Evolutionary conservation across 106 monocot genomes (phyloP).

Genomic region (Dendrobium officinale): DNA sequence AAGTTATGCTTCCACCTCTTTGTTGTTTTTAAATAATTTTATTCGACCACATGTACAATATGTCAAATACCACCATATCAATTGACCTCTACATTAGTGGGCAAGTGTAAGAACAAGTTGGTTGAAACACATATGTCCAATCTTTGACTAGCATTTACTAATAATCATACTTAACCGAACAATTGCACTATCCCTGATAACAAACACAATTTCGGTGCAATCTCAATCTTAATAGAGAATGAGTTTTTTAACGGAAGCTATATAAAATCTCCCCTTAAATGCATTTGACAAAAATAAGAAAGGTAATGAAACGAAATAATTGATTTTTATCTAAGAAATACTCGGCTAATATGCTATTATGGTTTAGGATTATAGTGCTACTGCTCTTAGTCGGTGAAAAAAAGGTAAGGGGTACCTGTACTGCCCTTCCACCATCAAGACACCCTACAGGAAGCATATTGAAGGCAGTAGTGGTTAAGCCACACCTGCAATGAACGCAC

Average conservation of each 20-base stretch:
- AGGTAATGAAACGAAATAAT: not conserved
- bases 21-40: no score
- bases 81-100: no score
- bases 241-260: not conserved
- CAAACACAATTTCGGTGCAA: no score
- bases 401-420: slow-evolving; percentile 45
- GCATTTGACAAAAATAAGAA: not conserved
- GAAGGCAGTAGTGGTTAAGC: slow-evolving; percentile 91
- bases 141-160: not conserved
- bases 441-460: slow-evolving; percentile 99
- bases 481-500: slow-evolving; percentile 59
- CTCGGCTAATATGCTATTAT: not conserved
- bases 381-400: no score
- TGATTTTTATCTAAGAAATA: not conserved
- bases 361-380: not conserved
- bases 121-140: no score
- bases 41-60: no score
- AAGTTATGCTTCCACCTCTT: no score
- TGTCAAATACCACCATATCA: no score
- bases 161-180: not conserved
- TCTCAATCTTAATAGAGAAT: not conserved
- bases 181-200: no score
- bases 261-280: not conserved
- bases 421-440: slow-evolving; percentile 97
- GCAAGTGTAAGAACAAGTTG: no score